phyloP scores from a whole-genome alignment of 208 protist species.

The Leishmania turanica region DNA sequence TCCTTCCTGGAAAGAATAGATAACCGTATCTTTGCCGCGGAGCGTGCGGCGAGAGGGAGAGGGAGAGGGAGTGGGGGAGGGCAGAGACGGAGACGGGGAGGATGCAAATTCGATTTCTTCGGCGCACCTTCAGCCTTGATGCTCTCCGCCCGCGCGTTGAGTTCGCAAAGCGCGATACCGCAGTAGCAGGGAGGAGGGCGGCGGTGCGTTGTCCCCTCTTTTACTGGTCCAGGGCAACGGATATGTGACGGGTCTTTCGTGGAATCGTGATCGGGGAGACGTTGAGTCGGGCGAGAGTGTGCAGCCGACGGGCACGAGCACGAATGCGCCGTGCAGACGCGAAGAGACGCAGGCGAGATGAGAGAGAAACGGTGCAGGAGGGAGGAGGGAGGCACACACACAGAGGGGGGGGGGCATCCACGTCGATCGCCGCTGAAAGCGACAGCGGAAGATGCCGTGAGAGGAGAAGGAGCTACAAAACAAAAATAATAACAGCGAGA shows the following conservation, averaged over 20 bases:
- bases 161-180: background rate
- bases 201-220: background rate
- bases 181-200: background rate
- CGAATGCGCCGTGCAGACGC: background rate
- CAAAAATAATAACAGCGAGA: background rate
- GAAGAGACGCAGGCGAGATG: background rate
- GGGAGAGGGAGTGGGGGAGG: too few species aligned
- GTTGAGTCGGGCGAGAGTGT: background rate
- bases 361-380: background rate
- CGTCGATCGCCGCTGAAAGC: background rate
- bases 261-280: background rate
- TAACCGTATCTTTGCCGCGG: background rate
- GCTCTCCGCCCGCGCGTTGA: background rate
- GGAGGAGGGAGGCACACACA: background rate
- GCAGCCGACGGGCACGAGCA: background rate
- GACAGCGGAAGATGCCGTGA: constrained; percentile 1
- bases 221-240: too few species aligned
- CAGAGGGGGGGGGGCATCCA: background rate
- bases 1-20: background rate
- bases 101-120: background rate
- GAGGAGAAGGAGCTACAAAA: background rate
- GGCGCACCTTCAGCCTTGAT: background rate
- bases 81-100: too few species aligned
- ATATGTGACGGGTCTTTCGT: background rate
- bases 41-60: background rate